Evolutionary conservation across 1,139 yeast genomes (phyloP).

Genomic region (Geotrichum siamense): DNA sequence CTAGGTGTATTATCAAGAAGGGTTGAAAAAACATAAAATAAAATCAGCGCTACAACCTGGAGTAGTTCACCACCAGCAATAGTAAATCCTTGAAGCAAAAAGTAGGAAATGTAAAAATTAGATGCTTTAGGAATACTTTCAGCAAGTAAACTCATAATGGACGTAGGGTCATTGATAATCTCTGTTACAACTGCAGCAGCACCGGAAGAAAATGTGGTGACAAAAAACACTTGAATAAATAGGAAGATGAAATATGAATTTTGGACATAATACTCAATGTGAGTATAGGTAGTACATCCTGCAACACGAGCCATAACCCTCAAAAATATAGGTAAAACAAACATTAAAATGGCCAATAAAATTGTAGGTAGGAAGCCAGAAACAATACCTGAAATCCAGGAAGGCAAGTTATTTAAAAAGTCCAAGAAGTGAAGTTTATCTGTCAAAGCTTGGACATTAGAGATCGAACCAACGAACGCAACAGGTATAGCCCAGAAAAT

Average conservation of each 20-base stretch:
- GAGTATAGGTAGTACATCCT: slow-evolving; percentile 65
- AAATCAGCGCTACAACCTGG: slow-evolving; percentile 65
- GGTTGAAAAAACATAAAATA: slow-evolving; percentile 64
- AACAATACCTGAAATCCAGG: slow-evolving; percentile 62
- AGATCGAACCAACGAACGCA: slow-evolving; percentile 88
- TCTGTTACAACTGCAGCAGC: slow-evolving; percentile 69
- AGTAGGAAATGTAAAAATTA: slow-evolving; percentile 57
- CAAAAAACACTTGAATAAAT: slow-evolving; percentile 72
- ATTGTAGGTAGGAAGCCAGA: slow-evolving; percentile 85
- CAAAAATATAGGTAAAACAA: slow-evolving; percentile 73
- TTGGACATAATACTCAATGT: slow-evolving; percentile 75
- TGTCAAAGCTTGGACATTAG: slow-evolving; percentile 69
- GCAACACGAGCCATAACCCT: slow-evolving; percentile 63
- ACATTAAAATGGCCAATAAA: slow-evolving; percentile 75
- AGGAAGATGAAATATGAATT: slow-evolving; percentile 83
- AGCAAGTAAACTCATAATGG: slow-evolving; percentile 62
- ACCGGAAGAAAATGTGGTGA: slow-evolving; percentile 74
- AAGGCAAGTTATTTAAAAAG: slow-evolving; percentile 67
- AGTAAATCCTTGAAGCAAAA: slow-evolving; percentile 72
- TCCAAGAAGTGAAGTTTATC: slow-evolving; percentile 59
- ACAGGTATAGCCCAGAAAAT: slow-evolving; percentile 94
- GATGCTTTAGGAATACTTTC: slow-evolving; percentile 79
- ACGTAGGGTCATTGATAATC: slow-evolving; percentile 55
- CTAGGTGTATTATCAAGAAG: slow-evolving; percentile 79
- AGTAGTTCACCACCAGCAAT: slow-evolving; percentile 73